Base-by-base conservation (phyloP, 2,329 filamentous ascomycete genomes). In the Diatrype stigma region DNA sequence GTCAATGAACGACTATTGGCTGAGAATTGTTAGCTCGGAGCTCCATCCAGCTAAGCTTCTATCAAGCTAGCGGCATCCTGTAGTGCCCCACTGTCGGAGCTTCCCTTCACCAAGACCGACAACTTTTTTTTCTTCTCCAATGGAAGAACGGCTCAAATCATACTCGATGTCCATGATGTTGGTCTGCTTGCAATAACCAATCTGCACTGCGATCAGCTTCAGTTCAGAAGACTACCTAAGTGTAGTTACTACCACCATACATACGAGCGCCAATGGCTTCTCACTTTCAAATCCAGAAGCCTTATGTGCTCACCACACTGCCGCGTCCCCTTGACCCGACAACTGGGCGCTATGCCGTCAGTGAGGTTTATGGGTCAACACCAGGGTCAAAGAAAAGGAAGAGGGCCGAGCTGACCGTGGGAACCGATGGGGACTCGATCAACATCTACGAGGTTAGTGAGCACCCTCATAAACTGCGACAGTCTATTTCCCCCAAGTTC, bases 341-440 rank as follows among this genome's bases (percentile, higher is more conserved):
- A 6, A 70, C 68, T 57, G 76, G 73, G 50, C 73, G 70, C 51
- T 84, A 80, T 65, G 76, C 78, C 35, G 78, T 83, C 12, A 76
- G 80, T 56, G 81, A 85, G 55, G 81, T 86, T 35, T 82, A 78
- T 59, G 81, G 82, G 55, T 79, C 80, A 64, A 73, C 75, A 57
- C 73, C 78, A 47, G 79, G 77, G 21, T 75, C 75, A 30, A 82
- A 79, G 69, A 84, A 81, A 69, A 76, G 79, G 59, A 84, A 84
- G 70, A 78, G 84, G 59, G 75, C 83, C 10, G 84, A 87, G 62
- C 65, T 87, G 45, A 79, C 77, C 10, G 80, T 86, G 26, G 84
- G 83, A 19, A 77, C 83, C 60, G 81, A 87, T 64, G 84, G 84
- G 53, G 83, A 86, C 63, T 79, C 81, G 3, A 72, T 84, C 2